Base-by-base conservation (phyloP, 169 alveolate species). In the Ichthyophthirius multifiliis region DNA sequence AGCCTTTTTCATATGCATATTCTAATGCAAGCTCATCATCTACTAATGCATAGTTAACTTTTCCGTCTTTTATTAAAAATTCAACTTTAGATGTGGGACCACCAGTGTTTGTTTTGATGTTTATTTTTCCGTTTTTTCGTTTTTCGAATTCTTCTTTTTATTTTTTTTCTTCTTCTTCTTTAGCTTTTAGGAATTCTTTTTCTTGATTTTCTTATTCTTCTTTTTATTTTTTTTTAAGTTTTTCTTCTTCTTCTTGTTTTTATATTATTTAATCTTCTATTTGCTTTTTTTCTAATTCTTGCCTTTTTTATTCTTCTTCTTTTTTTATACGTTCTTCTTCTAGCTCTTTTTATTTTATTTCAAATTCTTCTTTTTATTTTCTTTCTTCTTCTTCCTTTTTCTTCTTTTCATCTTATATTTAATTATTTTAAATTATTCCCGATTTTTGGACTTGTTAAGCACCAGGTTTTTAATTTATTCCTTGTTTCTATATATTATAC, bases 321-420 rank as follows among this genome's bases (percentile, higher is more conserved):
- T 67, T 67, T 67, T 67, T 37, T 5, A 5, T 10, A 9, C 27
- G 18, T 1, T 39, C 77, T 41, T 67, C 48, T 39, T 37, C 46
- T 34, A 37, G 64, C 12, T 12, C 30, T 34, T 39, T 37, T 31
- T 67, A 34, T 39, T 67, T 62, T 67, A 27, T 55, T 3, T 27
- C 6, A 4, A 27, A 27, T 55, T 67, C 77, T 67, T 67, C 77
- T 31, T 67, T 27, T 39, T 35, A 39, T 41, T 41, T 20, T 37
- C 41, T 67, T 67, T 67, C 63, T 67, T 67, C 35, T 18, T 39
- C 77, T 67, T 67, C 71, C 31, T 55, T 37, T 67, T 67, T 39
- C 41, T 37, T 37, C 12, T 47, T 30, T 37, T 30, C 55, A 64
- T 32, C 77, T 67, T 35, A 1, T 67, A 37, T 67, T 18, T 18